Evolutionary conservation across 2,329 filamentous ascomycete species (phyloP).

Genomic region (Bisporella sp.): DNA sequence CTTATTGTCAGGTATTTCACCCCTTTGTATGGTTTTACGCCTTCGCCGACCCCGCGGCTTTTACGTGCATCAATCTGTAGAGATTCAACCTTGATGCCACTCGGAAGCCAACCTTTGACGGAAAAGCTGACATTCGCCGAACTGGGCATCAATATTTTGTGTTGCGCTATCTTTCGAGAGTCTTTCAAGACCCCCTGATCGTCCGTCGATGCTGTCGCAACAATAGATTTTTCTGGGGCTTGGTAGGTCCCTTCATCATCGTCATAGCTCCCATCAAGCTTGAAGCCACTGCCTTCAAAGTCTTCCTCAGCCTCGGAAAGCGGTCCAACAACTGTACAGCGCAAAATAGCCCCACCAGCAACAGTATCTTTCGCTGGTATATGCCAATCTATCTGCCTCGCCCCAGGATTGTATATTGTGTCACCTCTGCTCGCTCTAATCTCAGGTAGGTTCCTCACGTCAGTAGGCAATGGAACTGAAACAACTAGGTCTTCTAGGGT

Average conservation of each 20-base stretch:
- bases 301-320: slow-evolving; percentile 40
- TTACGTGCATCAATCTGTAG: slow-evolving; percentile 67
- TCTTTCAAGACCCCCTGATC: slow-evolving; percentile 45
- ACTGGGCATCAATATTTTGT: slow-evolving; percentile 73
- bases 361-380: slow-evolving; percentile 73
- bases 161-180: slow-evolving; percentile 53
- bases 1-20: slow-evolving; percentile 90
- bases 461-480: slow-evolving; percentile 68
- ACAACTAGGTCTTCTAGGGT: slow-evolving; percentile 72
- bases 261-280: slow-evolving; percentile 33
- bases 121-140: slow-evolving; percentile 68
- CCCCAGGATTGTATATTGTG: slow-evolving; percentile 70
- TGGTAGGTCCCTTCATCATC: slow-evolving; percentile 52
- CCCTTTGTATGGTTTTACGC: slow-evolving; percentile 92
- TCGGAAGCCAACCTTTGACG: slow-evolving; percentile 62
- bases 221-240: slow-evolving; percentile 22
- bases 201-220: slow-evolving; percentile 29
- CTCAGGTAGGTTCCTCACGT: slow-evolving; percentile 77
- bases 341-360: slow-evolving; percentile 62
- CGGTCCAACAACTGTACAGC: slow-evolving; percentile 72
- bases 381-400: slow-evolving; percentile 72
- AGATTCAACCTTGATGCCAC: slow-evolving; percentile 61
- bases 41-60: slow-evolving; percentile 78
- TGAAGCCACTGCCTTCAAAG: slow-evolving; percentile 31
- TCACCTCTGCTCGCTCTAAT: slow-evolving; percentile 77